Conservation (phyloP, 352 stramenopile species). For the Aphanomyces stellatus region DNA sequence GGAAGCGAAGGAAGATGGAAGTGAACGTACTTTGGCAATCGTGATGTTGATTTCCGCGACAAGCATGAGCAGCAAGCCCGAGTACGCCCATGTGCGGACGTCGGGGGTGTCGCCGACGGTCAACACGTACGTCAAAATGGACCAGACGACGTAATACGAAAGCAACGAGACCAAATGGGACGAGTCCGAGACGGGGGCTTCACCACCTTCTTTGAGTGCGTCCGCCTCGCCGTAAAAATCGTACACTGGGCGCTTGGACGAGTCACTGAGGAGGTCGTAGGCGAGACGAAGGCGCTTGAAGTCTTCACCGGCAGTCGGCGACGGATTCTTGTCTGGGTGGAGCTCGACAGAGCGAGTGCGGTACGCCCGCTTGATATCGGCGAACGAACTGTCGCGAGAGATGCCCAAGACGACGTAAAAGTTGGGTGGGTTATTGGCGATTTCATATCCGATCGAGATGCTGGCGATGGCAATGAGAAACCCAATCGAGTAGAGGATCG, state of each 20-base stretch:
- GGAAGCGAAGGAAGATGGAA: slow-evolving; percentile 41
- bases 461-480: slow-evolving; percentile 89
- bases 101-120: slow-evolving; percentile 89
- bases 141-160: slow-evolving; percentile 95
- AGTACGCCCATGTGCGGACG: slow-evolving; percentile 91
- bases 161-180: slow-evolving; percentile 84
- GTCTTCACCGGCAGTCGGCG: slow-evolving; percentile 80
- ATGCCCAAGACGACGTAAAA: slow-evolving; percentile 92
- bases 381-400: slow-evolving; percentile 75
- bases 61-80: slow-evolving; percentile 89
- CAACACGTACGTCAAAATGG: slow-evolving; percentile 92
- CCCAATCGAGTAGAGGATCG: slow-evolving; percentile 90
- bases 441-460: slow-evolving; percentile 86
- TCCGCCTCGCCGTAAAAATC: slow-evolving; percentile 91
- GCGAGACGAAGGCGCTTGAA: slow-evolving; percentile 92
- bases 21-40: slow-evolving; percentile 27
- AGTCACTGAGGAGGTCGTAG: slow-evolving; percentile 90
- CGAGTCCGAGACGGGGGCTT: slow-evolving; percentile 71
- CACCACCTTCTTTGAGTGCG: slow-evolving; percentile 68
- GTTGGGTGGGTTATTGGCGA: slow-evolving; percentile 52
- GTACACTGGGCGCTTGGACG: slow-evolving; percentile 91
- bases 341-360: slow-evolving; percentile 90
- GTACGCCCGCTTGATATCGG: slow-evolving; percentile 97
- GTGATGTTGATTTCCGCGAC: slow-evolving; percentile 92
- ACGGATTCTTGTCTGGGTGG: slow-evolving; percentile 96